These are phyloP conservation scores for Yarrowia galli DNA, from an alignment of 1,139 yeast genomes.

Conservation along the genomic window DNA sequence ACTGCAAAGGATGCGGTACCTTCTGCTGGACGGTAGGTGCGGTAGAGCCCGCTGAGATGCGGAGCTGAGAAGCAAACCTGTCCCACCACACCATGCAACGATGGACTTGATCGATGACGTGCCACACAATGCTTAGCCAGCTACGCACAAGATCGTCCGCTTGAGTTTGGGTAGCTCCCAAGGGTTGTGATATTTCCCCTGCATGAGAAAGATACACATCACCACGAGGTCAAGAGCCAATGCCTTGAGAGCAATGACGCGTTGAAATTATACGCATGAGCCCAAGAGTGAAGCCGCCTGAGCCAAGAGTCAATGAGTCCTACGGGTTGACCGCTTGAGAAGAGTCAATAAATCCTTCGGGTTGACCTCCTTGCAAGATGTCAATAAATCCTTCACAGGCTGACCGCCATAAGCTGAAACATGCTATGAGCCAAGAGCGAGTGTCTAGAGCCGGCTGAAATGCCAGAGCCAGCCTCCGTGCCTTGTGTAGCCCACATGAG, in stretches of 20 bases:
- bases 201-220: conserved; percentile 25
- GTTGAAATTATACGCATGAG: conserved; percentile 14
- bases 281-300: conserved; percentile 30
- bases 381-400: conserved; percentile 4
- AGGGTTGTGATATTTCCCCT: conserved; percentile 27
- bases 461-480: conserved; percentile 32
- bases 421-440: conserved; percentile 27
- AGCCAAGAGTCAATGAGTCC: conserved; percentile 28
- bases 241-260: conserved; percentile 23
- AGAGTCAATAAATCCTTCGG: conserved; percentile 19
- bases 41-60: conserved; percentile 32
- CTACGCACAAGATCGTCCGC: conserved; percentile 20
- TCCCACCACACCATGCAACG: conserved; percentile 22
- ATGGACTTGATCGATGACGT: conserved; percentile 17
- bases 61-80: conserved; percentile 36
- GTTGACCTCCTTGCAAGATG: conserved; percentile 9
- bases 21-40: conserved; percentile 33
- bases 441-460: conserved; percentile 33
- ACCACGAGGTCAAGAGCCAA: conserved; percentile 24
- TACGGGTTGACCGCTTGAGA: conserved; percentile 11
- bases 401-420: conserved; percentile 26
- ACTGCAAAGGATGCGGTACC: conserved; percentile 18
- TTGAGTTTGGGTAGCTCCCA: conserved; percentile 34
- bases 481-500: conserved; percentile 11
- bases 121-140: conserved; percentile 19